These are phyloP conservation scores for Cyclocybe cylindracea DNA, from an alignment of 768 basidiomycete species.

Conservation along the genomic window DNA sequence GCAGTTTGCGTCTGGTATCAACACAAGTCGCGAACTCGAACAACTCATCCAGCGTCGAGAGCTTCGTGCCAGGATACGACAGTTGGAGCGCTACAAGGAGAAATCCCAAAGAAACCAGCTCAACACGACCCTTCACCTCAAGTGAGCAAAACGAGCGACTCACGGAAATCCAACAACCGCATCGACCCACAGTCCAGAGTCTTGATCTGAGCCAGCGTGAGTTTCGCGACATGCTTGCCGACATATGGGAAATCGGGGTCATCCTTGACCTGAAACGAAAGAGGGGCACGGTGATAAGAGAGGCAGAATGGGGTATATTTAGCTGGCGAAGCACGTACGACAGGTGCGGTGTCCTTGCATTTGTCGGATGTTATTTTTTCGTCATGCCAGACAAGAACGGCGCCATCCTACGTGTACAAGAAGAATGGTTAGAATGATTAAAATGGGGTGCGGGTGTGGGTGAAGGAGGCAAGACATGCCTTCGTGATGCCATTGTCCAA, in stretches of 20 bases:
- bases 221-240: constrained; percentile 74
- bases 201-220: constrained; percentile 77
- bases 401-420: constrained; percentile 58
- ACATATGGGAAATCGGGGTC: constrained; percentile 75
- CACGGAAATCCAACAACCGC: constrained; percentile 60
- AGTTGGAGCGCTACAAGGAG: constrained; percentile 54
- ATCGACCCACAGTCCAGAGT: constrained; percentile 81
- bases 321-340: constrained; percentile 37
- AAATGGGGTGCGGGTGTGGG: not conserved
- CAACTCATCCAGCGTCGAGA: constrained; percentile 73
- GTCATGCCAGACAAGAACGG: constrained; percentile 83
- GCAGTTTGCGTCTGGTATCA: constrained; percentile 60
- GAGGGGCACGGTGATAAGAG: not conserved
- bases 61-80: constrained; percentile 65
- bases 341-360: constrained; percentile 69
- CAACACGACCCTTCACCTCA: not conserved
- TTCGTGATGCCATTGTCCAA: constrained; percentile 78
- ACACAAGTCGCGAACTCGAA: constrained; percentile 78
- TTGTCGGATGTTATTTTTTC: constrained; percentile 62
- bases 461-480: constrained; percentile 32
- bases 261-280: constrained; percentile 41
- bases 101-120: not conserved
- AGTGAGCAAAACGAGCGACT: constrained; percentile 19
- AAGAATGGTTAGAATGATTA: not conserved
- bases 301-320: not conserved